A percentile compares a stretch with the other conserved stretches of the same genome.
Evolutionary conservation across 805 yeast species (phyloP).

Genomic region (Monosporozyma aquatica): DNA sequence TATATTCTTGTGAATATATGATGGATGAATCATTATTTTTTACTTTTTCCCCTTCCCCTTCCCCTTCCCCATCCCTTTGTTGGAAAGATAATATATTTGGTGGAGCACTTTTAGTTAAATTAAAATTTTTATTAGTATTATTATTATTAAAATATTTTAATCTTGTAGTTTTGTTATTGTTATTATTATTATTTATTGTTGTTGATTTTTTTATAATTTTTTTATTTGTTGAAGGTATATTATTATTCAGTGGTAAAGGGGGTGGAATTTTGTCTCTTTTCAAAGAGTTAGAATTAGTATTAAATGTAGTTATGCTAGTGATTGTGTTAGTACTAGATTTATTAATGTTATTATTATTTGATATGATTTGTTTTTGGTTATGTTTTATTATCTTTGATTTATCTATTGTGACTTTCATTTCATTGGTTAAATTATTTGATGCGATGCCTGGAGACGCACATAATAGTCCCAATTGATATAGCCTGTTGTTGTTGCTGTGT

Average conservation of each 20-base stretch:
- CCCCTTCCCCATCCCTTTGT: too few species aligned
- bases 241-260: constrained; percentile 15
- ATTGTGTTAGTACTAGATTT: neutral
- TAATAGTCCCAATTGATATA: constrained; percentile 15
- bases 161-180: neutral
- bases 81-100: constrained; percentile 19
- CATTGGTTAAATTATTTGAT: constrained; percentile 16
- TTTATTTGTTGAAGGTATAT: neutral
- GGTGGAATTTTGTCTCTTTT: constrained; percentile 23
- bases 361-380: constrained; percentile 17
- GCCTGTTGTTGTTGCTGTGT: neutral
- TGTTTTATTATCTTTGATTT: constrained; percentile 20
- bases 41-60: too few species aligned
- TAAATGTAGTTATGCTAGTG: constrained; percentile 4
- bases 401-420: constrained; percentile 19
- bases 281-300: constrained; percentile 13
- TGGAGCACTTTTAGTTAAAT: constrained; percentile 18
- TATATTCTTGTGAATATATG: too few species aligned
- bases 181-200: neutral
- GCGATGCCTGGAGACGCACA: constrained; percentile 26
- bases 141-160: neutral
- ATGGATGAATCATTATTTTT: too few species aligned
- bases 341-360: neutral
- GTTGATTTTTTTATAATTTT: neutral
- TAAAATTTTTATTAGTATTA: neutral